These are phyloP conservation scores for Trichoderma arundinaceum DNA, from an alignment of 2,329 filamentous ascomycete species.

Conservation along the genomic window DNA sequence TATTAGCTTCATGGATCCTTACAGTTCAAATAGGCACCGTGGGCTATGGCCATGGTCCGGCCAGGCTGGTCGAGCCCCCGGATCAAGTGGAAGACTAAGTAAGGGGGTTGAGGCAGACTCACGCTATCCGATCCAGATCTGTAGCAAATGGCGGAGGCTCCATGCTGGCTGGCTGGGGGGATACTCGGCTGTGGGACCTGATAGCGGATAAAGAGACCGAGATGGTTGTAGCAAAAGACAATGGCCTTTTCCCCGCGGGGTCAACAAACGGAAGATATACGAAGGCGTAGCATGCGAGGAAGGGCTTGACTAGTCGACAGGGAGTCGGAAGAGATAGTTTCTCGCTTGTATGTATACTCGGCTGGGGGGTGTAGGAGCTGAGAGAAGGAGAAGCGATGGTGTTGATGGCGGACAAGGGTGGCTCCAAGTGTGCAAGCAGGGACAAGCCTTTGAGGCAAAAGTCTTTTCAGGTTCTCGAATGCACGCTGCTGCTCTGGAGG, in stretches of 20 bases:
- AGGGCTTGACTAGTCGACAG: slow-evolving; percentile 9
- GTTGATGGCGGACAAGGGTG: slow-evolving; percentile 11
- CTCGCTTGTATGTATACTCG: slow-evolving; percentile 25
- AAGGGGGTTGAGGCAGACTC: slow-evolving; percentile 28
- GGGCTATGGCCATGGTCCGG: slow-evolving; percentile 9
- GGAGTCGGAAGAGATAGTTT: slow-evolving; percentile 6
- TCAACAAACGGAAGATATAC: slow-evolving; percentile 18
- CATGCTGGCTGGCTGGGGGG: slow-evolving; percentile 29
- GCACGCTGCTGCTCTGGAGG: background rate
- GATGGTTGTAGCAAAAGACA: slow-evolving; percentile 27
- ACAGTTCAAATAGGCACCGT: slow-evolving; percentile 10
- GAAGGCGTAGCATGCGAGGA: slow-evolving; percentile 25
- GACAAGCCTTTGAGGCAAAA: slow-evolving; percentile 8
- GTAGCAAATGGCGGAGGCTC: slow-evolving; percentile 30
- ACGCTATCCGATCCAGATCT: slow-evolving; percentile 34
- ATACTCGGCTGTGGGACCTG: slow-evolving; percentile 27
- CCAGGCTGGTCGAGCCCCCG: slow-evolving; percentile 27
- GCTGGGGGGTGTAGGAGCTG: slow-evolving; percentile 13
- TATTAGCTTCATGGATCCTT: slow-evolving; percentile 23
- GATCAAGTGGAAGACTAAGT: slow-evolving; percentile 6
- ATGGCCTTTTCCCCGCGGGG: slow-evolving; percentile 30
- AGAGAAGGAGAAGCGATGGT: slow-evolving; percentile 21
- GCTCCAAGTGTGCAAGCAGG: background rate
- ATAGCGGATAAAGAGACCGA: slow-evolving; percentile 30
- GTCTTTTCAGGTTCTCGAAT: slow-evolving; percentile 6